Percentiles rank a stretch among this genome's conserved stretches.
These are phyloP conservation scores for Torulaspora maleeae DNA, from an alignment of 805 yeast genomes.

Conservation along the genomic window DNA sequence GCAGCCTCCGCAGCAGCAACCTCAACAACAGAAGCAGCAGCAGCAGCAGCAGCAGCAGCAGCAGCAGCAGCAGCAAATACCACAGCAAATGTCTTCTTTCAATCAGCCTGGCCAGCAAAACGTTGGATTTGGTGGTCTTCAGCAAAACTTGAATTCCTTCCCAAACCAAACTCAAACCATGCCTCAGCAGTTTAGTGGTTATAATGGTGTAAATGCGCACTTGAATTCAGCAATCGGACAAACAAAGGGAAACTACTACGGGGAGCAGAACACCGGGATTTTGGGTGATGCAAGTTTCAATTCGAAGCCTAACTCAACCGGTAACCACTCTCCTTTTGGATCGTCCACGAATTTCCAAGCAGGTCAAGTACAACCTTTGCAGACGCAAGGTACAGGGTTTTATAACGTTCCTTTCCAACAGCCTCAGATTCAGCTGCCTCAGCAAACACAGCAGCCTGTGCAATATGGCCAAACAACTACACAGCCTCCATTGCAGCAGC, in stretches of 20 bases:
- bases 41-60: conserved; percentile 9
- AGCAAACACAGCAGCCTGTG: conserved; percentile 19
- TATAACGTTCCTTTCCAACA: conserved; percentile 13
- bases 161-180: conserved; percentile 5
- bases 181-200: conserved; percentile 4
- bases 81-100: conserved; percentile 12
- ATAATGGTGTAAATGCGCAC: not conserved
- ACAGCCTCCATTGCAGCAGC: conserved; percentile 23
- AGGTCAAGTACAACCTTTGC: conserved; percentile 11
- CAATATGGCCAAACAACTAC: conserved; percentile 16
- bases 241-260: conserved; percentile 6
- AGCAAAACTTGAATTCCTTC: conserved; percentile 15
- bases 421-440: conserved; percentile 18
- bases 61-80: conserved; percentile 14
- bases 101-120: conserved; percentile 11
- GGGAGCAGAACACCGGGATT: conserved; percentile 1
- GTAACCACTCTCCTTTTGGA: not conserved
- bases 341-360: conserved; percentile 4
- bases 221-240: not conserved
- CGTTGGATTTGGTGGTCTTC: conserved; percentile 17
- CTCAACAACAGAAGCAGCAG: conserved; percentile 5
- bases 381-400: conserved; percentile 16
- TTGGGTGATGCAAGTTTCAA: conserved; percentile 1
- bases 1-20: not conserved
- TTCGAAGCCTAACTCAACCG: not conserved